Conservation (phyloP, 2,329 filamentous ascomycete genomes). For the Aureobasidium sp. region DNA sequence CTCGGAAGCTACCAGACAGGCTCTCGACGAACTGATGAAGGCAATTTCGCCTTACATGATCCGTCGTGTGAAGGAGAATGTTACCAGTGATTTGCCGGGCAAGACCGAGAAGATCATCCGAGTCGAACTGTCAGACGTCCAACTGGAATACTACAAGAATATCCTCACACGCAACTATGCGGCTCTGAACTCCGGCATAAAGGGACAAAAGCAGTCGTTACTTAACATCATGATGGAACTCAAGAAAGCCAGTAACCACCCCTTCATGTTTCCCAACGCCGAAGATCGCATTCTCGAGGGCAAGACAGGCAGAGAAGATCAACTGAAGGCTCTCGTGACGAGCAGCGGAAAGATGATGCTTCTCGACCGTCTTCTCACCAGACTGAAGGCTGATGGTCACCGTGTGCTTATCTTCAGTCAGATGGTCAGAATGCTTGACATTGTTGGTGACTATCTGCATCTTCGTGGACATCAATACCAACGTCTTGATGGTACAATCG, state of each 20-base stretch:
- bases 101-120: constrained; percentile 99
- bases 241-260: constrained; percentile 99
- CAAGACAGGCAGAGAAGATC: constrained; percentile 82
- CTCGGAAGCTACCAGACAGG: constrained; percentile 83
- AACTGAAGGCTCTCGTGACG: constrained; percentile 92
- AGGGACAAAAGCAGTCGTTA: constrained; percentile 93
- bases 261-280: constrained; percentile 96
- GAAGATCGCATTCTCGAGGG: constrained; percentile 87
- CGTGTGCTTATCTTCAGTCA: constrained; percentile 99
- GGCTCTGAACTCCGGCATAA: constrained; percentile 89
- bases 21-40: constrained; percentile 86
- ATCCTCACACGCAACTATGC: constrained; percentile 97
- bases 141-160: constrained; percentile 99
- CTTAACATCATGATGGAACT: constrained; percentile 99
- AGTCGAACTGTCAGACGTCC: constrained; percentile 95
- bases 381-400: constrained; percentile 93
- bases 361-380: constrained; percentile 92
- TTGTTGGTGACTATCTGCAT: constrained; percentile 93
- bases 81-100: constrained; percentile 94
- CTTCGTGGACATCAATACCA: constrained; percentile 97
- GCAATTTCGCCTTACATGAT: constrained; percentile 96
- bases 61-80: constrained; percentile 95
- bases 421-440: constrained; percentile 99
- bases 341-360: constrained; percentile 99
- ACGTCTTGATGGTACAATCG: constrained; percentile 94